phyloP scores from a whole-genome alignment of 495 filamentous ascomycete species.

The Neurospora sp. region DNA sequence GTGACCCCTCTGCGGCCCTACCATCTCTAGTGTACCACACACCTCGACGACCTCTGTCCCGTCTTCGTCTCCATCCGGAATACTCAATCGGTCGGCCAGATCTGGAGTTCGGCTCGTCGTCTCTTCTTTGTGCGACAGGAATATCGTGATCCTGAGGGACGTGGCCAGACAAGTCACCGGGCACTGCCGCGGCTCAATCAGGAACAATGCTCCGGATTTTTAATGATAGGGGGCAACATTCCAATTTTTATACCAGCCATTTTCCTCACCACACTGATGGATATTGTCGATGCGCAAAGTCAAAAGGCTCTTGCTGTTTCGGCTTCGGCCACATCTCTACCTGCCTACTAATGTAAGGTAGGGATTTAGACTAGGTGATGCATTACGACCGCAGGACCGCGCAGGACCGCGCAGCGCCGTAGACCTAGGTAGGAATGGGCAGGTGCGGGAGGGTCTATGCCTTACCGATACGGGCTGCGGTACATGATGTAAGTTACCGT shows the following conservation, averaged over 20 bases:
- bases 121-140: background rate
- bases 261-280: background rate
- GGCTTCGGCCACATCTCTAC: background rate
- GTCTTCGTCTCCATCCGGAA: background rate
- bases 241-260: background rate
- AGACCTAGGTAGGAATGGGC: background rate
- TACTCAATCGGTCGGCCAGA: background rate
- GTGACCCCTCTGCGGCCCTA: background rate
- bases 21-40: background rate
- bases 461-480: background rate
- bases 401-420: background rate
- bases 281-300: background rate
- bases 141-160: background rate
- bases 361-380: background rate
- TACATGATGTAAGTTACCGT: background rate
- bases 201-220: background rate
- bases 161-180: background rate
- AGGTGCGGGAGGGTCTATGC: background rate
- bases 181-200: background rate
- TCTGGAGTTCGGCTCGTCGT: background rate
- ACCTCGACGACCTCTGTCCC: background rate
- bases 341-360: background rate
- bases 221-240: background rate
- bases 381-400: background rate
- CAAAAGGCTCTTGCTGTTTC: background rate